These are phyloP conservation scores for Cornus kousa DNA, from an alignment of 148 eudicot species.

Conservation along the genomic window DNA sequence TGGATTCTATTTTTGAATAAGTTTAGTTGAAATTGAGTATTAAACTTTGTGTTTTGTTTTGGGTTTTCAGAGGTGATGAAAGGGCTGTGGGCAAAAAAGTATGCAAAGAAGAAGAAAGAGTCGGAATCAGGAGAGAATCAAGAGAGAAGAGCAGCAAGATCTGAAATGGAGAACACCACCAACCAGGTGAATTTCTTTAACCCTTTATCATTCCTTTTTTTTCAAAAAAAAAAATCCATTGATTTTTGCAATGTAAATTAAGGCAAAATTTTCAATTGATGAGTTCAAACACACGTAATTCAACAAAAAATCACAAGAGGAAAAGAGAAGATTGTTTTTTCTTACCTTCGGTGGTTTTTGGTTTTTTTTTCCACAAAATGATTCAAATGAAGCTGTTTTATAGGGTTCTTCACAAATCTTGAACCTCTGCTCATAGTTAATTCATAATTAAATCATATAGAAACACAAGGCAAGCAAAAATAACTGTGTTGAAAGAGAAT, in stretches of 20 bases:
- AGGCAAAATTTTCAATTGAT: no score
- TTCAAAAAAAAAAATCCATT: no score
- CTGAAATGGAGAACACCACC: conserved; percentile 43
- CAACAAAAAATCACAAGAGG: no score
- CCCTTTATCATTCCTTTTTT: no score
- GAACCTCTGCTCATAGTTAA: background rate
- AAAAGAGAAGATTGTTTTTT: no score
- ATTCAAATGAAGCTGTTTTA: background rate
- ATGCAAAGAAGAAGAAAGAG: conserved; percentile 69
- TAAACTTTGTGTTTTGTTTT: background rate
- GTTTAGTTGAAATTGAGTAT: background rate
- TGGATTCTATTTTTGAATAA: background rate
- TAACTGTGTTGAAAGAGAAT: no score
- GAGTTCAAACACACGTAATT: background rate
- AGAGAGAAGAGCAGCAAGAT: conserved; percentile 32
- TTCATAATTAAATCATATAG: background rate
- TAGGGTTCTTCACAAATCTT: background rate
- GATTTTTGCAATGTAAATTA: no score
- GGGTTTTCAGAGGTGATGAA: conserved; percentile 79
- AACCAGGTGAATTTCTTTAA: conserved; percentile 42
- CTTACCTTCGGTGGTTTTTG: no score
- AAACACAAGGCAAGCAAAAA: background rate
- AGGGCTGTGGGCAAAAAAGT: conserved; percentile 81
- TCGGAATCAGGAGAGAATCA: conserved; percentile 42
- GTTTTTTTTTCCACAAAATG: background rate